These are phyloP conservation scores for Prunus fruticosa DNA, from an alignment of 306 rosid species.

Conservation along the genomic window DNA sequence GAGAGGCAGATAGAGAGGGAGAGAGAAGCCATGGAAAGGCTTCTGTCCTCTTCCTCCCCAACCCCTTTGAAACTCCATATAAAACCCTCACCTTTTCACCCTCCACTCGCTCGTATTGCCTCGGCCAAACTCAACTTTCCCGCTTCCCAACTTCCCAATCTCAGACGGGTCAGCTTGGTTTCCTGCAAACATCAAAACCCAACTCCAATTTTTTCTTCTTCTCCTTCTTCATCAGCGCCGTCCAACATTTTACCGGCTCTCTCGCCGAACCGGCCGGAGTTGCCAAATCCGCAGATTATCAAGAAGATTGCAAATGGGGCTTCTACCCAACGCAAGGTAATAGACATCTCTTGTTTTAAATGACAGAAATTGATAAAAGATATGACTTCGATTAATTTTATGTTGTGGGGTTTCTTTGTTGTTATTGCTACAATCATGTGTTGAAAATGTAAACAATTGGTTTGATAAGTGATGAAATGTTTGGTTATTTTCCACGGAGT, in stretches of 20 bases:
- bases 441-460: background rate
- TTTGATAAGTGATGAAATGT: background rate
- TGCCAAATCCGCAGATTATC: constrained; percentile 33
- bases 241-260: constrained; percentile 16
- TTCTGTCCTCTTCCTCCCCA: constrained; percentile 63
- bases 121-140: constrained; percentile 39
- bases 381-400: background rate
- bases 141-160: constrained; percentile 23
- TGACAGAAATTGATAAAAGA: background rate
- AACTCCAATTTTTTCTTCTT: constrained; percentile 30
- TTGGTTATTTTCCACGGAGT: background rate
- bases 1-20: constrained; percentile 21
- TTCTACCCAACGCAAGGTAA: constrained; percentile 54
- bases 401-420: background rate
- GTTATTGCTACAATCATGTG: background rate
- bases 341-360: background rate
- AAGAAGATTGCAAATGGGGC: constrained; percentile 35
- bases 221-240: constrained; percentile 23
- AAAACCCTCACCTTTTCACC: constrained; percentile 25
- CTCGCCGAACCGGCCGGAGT: constrained; percentile 21
- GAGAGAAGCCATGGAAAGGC: constrained; percentile 77
- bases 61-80: constrained; percentile 36
- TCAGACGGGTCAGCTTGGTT: constrained; percentile 22
- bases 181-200: constrained; percentile 40
- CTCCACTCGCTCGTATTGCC: constrained; percentile 31